Conservation (phyloP, 2,329 filamentous ascomycete species). For the Pezicula neosporulosa region DNA sequence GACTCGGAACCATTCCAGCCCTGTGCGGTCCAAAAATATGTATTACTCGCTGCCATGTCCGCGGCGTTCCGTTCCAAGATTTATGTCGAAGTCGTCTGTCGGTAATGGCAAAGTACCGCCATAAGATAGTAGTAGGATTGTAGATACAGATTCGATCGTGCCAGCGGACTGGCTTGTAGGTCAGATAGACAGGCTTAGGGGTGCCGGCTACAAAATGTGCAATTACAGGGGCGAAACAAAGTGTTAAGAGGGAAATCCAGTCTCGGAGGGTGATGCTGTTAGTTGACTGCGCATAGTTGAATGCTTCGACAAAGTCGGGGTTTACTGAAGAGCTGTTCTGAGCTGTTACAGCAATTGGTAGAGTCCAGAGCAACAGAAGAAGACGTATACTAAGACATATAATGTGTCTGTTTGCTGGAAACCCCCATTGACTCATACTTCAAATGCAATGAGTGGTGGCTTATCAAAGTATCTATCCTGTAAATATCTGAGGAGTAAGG, state of each 20-base stretch:
- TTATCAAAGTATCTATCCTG: too few relatives aligned
- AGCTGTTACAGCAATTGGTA: too few relatives aligned
- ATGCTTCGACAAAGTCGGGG: too few relatives aligned
- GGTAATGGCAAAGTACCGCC: conserved; percentile 31
- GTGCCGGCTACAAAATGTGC: conserved; percentile 27
- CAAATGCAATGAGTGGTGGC: too few relatives aligned
- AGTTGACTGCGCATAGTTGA: too few relatives aligned
- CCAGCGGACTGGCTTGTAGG: conserved; percentile 21
- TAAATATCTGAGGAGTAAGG: too few relatives aligned
- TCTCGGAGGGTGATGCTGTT: conserved; percentile 21
- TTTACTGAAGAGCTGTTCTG: too few relatives aligned
- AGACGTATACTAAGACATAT: too few relatives aligned
- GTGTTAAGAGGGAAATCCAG: conserved; percentile 29
- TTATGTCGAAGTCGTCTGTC: conserved; percentile 30
- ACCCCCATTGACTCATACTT: too few relatives aligned
- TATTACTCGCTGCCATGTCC: conserved; percentile 30
- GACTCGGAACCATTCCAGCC: conserved; percentile 33
- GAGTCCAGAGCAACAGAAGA: too few relatives aligned
- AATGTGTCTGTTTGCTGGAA: too few relatives aligned
- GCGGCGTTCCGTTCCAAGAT: conserved; percentile 22
- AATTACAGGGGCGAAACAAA: conserved; percentile 30
- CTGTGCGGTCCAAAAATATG: conserved; percentile 30
- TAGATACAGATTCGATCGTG: conserved; percentile 27
- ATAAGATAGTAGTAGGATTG: conserved; percentile 35
- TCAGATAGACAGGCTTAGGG: conserved; percentile 17